Percentiles rank a stretch among this genome's conserved stretches.
Conservation (phyloP, 2,329 filamentous ascomycete genomes). For the Stagonosporopsis tanaceti region DNA sequence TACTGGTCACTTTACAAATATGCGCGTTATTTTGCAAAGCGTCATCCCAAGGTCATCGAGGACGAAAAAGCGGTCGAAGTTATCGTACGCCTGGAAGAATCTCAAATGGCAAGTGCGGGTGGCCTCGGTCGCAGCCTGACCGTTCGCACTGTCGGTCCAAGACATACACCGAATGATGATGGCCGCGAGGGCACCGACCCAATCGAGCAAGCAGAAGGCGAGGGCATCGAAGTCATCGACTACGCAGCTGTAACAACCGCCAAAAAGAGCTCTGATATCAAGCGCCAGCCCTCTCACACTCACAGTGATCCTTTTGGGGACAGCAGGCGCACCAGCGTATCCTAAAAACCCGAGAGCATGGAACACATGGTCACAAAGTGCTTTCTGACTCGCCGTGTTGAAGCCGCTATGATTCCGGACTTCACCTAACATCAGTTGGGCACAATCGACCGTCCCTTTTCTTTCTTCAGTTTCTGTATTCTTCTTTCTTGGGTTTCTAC, state of each 20-base stretch:
- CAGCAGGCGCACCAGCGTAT: slow-evolving; percentile 9
- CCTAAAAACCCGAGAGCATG: not conserved
- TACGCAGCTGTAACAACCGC: slow-evolving; percentile 5
- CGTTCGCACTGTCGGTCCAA: slow-evolving; percentile 26
- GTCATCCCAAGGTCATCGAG: slow-evolving; percentile 59
- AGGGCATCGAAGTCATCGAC: slow-evolving; percentile 10
- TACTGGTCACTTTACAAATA: slow-evolving; percentile 55
- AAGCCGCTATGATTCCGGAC: not conserved
- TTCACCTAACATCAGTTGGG: not conserved
- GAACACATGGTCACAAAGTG: not conserved
- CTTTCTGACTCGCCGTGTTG: not conserved
- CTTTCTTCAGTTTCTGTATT: not conserved
- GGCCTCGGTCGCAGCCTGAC: slow-evolving; percentile 35
- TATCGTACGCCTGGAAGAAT: slow-evolving; percentile 37
- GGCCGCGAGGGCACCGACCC: slow-evolving; percentile 8
- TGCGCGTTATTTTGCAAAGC: slow-evolving; percentile 56
- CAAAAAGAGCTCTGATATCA: not conserved
- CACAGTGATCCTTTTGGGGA: slow-evolving; percentile 15
- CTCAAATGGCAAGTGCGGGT: slow-evolving; percentile 10
- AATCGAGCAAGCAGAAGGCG: slow-evolving; percentile 5
- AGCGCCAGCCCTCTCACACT: not conserved
- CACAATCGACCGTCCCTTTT: not conserved
- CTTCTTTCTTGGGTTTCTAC: not conserved
- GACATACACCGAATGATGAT: not conserved
- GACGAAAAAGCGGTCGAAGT: slow-evolving; percentile 53